These are phyloP conservation scores for Guillardia theta DNA, from an alignment of 78 protist genomes.

Conservation along the genomic window DNA sequence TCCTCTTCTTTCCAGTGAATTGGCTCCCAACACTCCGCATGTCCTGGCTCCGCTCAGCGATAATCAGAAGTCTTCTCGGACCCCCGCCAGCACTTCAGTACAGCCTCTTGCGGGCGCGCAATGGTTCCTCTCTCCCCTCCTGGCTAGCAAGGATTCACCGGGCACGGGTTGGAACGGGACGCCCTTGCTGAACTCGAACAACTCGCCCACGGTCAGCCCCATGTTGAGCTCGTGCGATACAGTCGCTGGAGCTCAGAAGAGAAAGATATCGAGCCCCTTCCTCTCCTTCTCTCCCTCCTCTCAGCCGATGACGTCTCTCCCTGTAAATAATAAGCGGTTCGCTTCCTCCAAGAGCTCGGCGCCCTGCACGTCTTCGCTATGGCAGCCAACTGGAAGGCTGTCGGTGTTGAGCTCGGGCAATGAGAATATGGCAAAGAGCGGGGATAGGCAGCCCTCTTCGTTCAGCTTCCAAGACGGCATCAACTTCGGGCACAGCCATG, in stretches of 20 bases:
- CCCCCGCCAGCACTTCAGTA: neutral
- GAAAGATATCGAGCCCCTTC: neutral
- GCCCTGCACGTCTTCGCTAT: too few species aligned
- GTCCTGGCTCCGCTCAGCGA: neutral
- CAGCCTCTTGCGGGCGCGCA: neutral
- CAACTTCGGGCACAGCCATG: neutral
- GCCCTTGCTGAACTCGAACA: neutral
- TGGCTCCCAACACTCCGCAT: neutral
- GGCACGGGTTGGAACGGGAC: neutral
- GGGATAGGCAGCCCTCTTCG: too few species aligned
- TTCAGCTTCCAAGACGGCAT: neutral
- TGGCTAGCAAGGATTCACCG: neutral
- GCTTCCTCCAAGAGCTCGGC: too few species aligned
- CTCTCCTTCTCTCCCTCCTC: neutral
- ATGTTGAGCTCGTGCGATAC: neutral
- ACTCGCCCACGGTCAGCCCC: neutral
- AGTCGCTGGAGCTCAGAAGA: neutral
- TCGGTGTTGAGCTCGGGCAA: neutral
- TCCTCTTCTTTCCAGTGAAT: neutral
- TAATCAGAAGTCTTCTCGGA: neutral
- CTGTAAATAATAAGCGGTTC: neutral
- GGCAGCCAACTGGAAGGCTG: too few species aligned
- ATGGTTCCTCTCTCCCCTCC: conserved; percentile 10
- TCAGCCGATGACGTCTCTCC: neutral
- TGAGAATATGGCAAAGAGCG: neutral